Evolutionary conservation across 2,329 filamentous ascomycete genomes (phyloP).

Genomic region (Ophiosphaerella herpotricha): DNA sequence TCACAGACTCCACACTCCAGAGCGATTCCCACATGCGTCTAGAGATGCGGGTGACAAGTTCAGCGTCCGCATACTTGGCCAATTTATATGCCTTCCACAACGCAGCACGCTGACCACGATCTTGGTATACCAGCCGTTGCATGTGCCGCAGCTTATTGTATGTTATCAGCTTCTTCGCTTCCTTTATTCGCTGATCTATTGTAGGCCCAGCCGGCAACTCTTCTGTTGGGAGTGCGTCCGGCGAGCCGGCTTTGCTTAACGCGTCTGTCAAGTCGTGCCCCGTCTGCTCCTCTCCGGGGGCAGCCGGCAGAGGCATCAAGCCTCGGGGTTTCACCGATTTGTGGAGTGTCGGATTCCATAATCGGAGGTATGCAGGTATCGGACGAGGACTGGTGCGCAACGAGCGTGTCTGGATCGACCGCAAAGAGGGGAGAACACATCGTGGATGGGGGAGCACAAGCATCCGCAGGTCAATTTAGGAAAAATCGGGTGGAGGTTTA

Average conservation of each 20-base stretch:
- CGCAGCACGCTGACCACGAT: conserved; percentile 6
- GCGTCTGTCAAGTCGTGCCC: background rate
- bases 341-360: conserved; percentile 36
- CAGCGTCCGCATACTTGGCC: conserved; percentile 22
- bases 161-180: background rate
- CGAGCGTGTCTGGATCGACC: conserved; percentile 19
- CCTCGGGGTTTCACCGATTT: background rate
- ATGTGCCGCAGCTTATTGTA: conserved; percentile 18
- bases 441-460: conserved; percentile 25
- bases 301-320: too few relatives aligned
- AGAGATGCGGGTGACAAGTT: conserved; percentile 24
- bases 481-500: background rate
- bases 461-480: conserved; percentile 23
- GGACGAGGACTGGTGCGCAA: conserved; percentile 30
- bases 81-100: conserved; percentile 41
- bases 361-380: conserved; percentile 25
- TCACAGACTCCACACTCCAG: conserved; percentile 33
- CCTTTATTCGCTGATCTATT: background rate
- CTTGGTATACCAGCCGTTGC: conserved; percentile 8
- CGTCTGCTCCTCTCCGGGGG: background rate
- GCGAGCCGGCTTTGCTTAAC: too few relatives aligned
- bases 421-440: conserved; percentile 26
- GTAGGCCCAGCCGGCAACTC: too few relatives aligned
- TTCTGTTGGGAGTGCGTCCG: too few relatives aligned
- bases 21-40: conserved; percentile 41